Evolutionary conservation across 306 rosid genomes (phyloP), one percentile per base, ranked within the genome.

Genomic region (Cyamopsis tetragonoloba): DNA sequence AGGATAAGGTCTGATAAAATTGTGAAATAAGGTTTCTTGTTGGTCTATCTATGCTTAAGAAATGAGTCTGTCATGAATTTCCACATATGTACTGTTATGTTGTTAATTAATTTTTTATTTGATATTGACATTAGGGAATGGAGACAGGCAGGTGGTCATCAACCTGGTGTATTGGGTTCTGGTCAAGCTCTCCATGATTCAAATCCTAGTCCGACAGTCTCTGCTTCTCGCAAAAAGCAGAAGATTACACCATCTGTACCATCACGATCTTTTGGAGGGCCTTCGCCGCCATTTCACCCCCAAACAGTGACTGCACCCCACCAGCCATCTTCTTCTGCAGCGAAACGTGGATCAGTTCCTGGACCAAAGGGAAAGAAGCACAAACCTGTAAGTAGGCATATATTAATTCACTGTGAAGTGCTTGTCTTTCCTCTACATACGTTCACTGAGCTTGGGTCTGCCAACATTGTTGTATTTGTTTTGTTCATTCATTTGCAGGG

Each of bases 211-310:
- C 96, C 98, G 2, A 84, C 98, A 3, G 77, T 87, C 49, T 92
- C 98, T 71, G 91, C 95, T 69, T 85, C 98, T 61, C 91, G 88
- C 72, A 92, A 86, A 89, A 92, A 92, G 69, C 96, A 76, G 66
- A 92, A 87, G 79, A 79, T 86, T 26, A 47, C 83, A 31, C 91
- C 85, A 53, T 68, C 96, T 10, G 87, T 80, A 53, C 89, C 89
- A 44, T 67, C 98, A 23, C 92, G 86, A 47, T 76, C 98, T 56
- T 89, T 87, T 79, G 84, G 78, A 17, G 93, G 87, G 39, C 98
- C 98, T 41, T 84, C 98, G 44, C 87, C 81, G 50, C 38, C 88
- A 7, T 92, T 92, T 73, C 89, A 82, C 71, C 95, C 88, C 26
- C 96, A 79, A 76, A 43, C 84, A 13, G 77, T 79, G 51, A 47